Percentiles rank a stretch among this genome's conserved stretches.
phyloP scores from a whole-genome alignment of 768 basidiomycete species.

The Phaeolepiota aurea region DNA sequence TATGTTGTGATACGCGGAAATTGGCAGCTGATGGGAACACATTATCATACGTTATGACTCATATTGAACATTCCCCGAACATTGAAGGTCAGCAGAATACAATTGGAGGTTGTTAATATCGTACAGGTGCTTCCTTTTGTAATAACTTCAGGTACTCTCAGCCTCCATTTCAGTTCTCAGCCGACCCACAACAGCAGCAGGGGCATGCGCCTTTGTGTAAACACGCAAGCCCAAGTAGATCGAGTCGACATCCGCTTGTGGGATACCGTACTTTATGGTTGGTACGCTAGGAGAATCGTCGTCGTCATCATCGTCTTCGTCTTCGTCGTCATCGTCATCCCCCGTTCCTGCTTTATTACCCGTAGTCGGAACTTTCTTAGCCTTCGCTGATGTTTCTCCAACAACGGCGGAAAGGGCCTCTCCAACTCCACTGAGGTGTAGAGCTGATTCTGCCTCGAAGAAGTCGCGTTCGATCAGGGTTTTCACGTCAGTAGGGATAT shows the following conservation, averaged over 20 bases:
- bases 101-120: too few relatives aligned
- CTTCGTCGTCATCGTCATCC: neutral
- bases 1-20: too few relatives aligned
- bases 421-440: neutral
- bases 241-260: constrained; percentile 26
- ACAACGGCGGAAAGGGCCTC: neutral
- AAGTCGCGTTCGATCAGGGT: neutral
- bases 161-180: constrained; percentile 21
- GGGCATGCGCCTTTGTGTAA: constrained; percentile 36
- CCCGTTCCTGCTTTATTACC: neutral
- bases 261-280: constrained; percentile 12
- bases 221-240: constrained; percentile 31
- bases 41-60: too few relatives aligned
- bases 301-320: constrained; percentile 7
- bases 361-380: constrained; percentile 2
- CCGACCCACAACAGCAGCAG: constrained; percentile 22
- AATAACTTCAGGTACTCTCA: too few relatives aligned
- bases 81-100: too few relatives aligned
- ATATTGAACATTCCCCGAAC: too few relatives aligned
- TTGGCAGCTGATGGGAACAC: too few relatives aligned
- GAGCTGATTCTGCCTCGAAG: neutral
- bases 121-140: too few relatives aligned
- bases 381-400: constrained; percentile 8
- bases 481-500: neutral
- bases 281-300: neutral